Conservation (phyloP, 768 basidiomycete species). For the Crassisporium funariophilum region DNA sequence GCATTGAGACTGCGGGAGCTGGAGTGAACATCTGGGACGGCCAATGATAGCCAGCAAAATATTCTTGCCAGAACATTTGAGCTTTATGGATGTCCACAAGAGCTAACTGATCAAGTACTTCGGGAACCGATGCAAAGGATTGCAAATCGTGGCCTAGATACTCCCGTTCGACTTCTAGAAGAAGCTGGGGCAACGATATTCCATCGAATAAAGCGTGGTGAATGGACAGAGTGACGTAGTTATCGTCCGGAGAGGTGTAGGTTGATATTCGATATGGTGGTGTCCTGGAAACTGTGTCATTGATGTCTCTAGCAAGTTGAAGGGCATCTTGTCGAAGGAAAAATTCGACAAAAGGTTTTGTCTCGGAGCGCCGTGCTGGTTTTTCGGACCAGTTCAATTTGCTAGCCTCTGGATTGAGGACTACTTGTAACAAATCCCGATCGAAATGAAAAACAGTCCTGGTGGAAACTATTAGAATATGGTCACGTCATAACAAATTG, state of each 20-base stretch:
- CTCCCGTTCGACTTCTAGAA: conserved; percentile 28
- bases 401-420: conserved; percentile 19
- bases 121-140: conserved; percentile 11
- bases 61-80: conserved; percentile 27
- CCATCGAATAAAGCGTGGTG: conserved; percentile 39
- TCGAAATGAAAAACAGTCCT: conserved; percentile 36
- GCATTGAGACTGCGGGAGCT: conserved; percentile 3
- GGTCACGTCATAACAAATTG: background rate
- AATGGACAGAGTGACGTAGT: conserved; percentile 30
- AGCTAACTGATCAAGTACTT: conserved; percentile 29
- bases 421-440: conserved; percentile 28
- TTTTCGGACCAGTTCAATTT: conserved; percentile 22
- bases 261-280: conserved; percentile 26
- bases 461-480: background rate
- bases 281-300: conserved; percentile 25
- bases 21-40: conserved; percentile 12
- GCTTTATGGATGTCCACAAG: conserved; percentile 22
- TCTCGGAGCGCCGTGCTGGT: background rate
- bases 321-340: conserved; percentile 22
- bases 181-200: conserved; percentile 30
- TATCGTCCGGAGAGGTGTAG: conserved; percentile 14
- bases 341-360: conserved; percentile 16
- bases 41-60: conserved; percentile 30
- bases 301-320: conserved; percentile 26
- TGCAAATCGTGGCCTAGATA: conserved; percentile 15